A percentile compares a stretch with the other conserved stretches of the same genome.
Evolutionary conservation across 2,329 filamentous ascomycete genomes (phyloP).

Genomic region (Beauveria australis): DNA sequence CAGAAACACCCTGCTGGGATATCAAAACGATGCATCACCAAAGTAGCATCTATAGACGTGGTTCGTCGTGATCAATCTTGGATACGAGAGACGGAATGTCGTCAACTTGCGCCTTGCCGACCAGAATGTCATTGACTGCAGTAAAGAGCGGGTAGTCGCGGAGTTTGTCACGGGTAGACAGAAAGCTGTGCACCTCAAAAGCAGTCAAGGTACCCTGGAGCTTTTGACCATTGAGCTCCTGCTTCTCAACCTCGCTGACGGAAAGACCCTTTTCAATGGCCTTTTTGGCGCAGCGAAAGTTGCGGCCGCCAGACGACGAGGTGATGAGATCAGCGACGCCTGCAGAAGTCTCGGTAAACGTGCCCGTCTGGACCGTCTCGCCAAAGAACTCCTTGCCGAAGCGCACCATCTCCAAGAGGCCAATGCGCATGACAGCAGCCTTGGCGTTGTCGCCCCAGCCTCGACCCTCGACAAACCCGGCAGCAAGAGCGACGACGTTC

Average conservation of each 20-base stretch:
- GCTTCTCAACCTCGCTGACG: constrained; percentile 80
- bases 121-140: constrained; percentile 71
- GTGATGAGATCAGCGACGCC: constrained; percentile 95
- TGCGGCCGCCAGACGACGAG: constrained; percentile 82
- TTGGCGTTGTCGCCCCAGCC: constrained; percentile 99
- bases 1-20: background rate
- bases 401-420: constrained; percentile 90
- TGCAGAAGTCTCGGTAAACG: constrained; percentile 94
- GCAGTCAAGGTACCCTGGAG: constrained; percentile 91
- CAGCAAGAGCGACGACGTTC: constrained; percentile 90
- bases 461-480: constrained; percentile 88
- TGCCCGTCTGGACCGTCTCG: constrained; percentile 68
- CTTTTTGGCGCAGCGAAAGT: constrained; percentile 89
- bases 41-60: background rate
- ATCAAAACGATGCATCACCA: constrained; percentile 4
- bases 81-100: constrained; percentile 68
- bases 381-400: constrained; percentile 93
- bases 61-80: constrained; percentile 15
- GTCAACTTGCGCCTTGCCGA: constrained; percentile 66
- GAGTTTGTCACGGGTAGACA: constrained; percentile 70
- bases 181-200: constrained; percentile 80
- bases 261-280: constrained; percentile 69
- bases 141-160: constrained; percentile 88
- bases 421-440: constrained; percentile 95
- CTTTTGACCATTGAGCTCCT: constrained; percentile 93